These are phyloP conservation scores for Henckelia pumila DNA, from an alignment of 257 asterid genomes.

Conservation along the genomic window DNA sequence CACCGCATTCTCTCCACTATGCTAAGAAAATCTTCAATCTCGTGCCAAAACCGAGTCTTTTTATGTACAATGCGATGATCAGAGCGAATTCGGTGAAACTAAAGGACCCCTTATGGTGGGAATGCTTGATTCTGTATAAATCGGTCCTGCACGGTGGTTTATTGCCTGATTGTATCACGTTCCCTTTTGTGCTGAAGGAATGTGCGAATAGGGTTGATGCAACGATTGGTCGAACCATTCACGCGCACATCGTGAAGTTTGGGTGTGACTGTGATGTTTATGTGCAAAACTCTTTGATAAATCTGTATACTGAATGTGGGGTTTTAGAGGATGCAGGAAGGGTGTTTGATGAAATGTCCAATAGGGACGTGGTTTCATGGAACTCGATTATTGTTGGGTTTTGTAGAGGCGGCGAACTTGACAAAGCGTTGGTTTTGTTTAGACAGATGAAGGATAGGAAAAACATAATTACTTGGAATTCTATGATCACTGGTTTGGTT, in stretches of 20 bases:
- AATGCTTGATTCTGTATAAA: slow-evolving; percentile 47
- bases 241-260: slow-evolving; percentile 47
- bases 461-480: slow-evolving; percentile 69
- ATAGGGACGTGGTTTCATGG: slow-evolving; percentile 78
- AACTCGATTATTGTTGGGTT: slow-evolving; percentile 55
- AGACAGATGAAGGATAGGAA: slow-evolving; percentile 48
- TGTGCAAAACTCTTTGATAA: slow-evolving; percentile 61
- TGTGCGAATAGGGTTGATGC: slow-evolving; percentile 47
- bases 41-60: slow-evolving; percentile 45
- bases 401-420: slow-evolving; percentile 56
- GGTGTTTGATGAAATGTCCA: slow-evolving; percentile 70
- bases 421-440: slow-evolving; percentile 49
- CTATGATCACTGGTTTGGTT: slow-evolving; percentile 74
- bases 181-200: slow-evolving; percentile 69
- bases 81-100: slow-evolving; percentile 57
- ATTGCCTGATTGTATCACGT: slow-evolving; percentile 54
- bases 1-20: slow-evolving; percentile 39
- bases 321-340: slow-evolving; percentile 46
- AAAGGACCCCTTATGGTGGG: slow-evolving; percentile 33
- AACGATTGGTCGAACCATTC: slow-evolving; percentile 46
- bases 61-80: slow-evolving; percentile 63
- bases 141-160: slow-evolving; percentile 38
- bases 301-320: slow-evolving; percentile 51
- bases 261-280: slow-evolving; percentile 53
- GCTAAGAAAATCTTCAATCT: slow-evolving; percentile 45